These are phyloP conservation scores for Sporothrix schenckii DNA, from an alignment of 2,329 filamentous ascomycete species.

Conservation along the genomic window DNA sequence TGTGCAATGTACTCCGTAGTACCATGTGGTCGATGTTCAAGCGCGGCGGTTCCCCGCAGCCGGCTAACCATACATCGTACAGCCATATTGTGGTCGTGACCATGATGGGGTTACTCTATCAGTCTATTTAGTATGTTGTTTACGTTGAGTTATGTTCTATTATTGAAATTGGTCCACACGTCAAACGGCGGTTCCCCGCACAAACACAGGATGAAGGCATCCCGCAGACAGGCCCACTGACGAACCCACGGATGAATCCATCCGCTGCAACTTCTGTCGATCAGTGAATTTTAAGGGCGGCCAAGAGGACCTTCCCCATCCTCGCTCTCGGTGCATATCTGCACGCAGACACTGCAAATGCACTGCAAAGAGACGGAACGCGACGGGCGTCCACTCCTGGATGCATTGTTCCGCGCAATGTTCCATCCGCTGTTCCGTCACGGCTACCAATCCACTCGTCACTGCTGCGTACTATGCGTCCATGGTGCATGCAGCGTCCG, in stretches of 20 bases:
- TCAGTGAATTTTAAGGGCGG: not conserved
- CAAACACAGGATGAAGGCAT: not conserved
- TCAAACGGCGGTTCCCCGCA: not conserved
- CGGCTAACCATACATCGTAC: no score
- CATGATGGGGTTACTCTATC: not conserved
- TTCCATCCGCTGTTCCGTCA: conserved; percentile 11
- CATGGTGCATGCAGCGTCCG: no score
- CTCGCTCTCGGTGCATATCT: not conserved
- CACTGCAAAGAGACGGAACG: not conserved
- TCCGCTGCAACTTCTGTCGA: not conserved
- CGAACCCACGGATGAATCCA: conserved; percentile 12
- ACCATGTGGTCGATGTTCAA: not conserved
- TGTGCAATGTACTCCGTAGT: not conserved
- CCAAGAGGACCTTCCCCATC: not conserved
- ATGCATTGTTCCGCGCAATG: conserved; percentile 21
- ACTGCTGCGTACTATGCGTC: no score
- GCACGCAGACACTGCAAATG: not conserved
- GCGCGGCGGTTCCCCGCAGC: not conserved
- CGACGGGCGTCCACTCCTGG: not conserved
- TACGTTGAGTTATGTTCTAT: not conserved
- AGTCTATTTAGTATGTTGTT: not conserved
- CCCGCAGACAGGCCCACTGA: no score
- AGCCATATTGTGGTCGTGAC: no score
- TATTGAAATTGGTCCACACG: not conserved
- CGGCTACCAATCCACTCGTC: not conserved